Evolutionary conservation across 2,329 filamentous ascomycete species (phyloP).

Genomic region (Alternaria infectoria): DNA sequence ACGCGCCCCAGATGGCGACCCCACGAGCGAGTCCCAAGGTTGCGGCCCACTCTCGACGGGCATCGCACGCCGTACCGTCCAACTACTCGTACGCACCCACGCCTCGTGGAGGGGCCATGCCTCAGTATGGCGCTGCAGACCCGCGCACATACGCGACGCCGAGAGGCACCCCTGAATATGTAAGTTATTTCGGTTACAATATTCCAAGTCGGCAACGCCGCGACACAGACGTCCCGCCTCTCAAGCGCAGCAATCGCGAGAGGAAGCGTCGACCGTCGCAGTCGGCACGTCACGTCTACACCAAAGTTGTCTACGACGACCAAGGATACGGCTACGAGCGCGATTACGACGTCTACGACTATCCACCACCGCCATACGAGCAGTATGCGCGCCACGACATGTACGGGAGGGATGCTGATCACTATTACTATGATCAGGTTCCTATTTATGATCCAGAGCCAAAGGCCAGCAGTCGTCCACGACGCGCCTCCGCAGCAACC

Average conservation of each 20-base stretch:
- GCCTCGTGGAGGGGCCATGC: slow-evolving; percentile 45
- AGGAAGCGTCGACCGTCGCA: slow-evolving; percentile 59
- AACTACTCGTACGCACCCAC: slow-evolving; percentile 52
- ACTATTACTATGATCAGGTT: slow-evolving; percentile 57
- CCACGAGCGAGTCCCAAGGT: slow-evolving; percentile 55
- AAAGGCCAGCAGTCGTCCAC: slow-evolving; percentile 57
- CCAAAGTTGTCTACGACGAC: slow-evolving; percentile 63
- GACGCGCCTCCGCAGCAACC: slow-evolving; percentile 62
- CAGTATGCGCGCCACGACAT: slow-evolving; percentile 60
- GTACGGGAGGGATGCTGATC: slow-evolving; percentile 62
- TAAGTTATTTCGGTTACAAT: slow-evolving; percentile 64
- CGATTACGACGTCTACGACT: slow-evolving; percentile 53
- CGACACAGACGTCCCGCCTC: slow-evolving; percentile 47
- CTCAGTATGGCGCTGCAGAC: slow-evolving; percentile 50
- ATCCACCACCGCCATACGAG: slow-evolving; percentile 56
- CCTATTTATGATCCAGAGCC: slow-evolving; percentile 53
- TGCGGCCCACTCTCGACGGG: slow-evolving; percentile 61
- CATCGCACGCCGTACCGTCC: slow-evolving; percentile 57
- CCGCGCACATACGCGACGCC: slow-evolving; percentile 55
- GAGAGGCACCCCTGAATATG: slow-evolving; percentile 66
- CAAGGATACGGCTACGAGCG: slow-evolving; percentile 55
- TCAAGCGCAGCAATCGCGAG: slow-evolving; percentile 51
- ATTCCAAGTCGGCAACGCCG: slow-evolving; percentile 50
- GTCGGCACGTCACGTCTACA: slow-evolving; percentile 61
- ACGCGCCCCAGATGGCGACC: slow-evolving; percentile 58